Conservation (phyloP, 1,284 basidiomycete genomes). For the Cystobasidium sp. region DNA sequence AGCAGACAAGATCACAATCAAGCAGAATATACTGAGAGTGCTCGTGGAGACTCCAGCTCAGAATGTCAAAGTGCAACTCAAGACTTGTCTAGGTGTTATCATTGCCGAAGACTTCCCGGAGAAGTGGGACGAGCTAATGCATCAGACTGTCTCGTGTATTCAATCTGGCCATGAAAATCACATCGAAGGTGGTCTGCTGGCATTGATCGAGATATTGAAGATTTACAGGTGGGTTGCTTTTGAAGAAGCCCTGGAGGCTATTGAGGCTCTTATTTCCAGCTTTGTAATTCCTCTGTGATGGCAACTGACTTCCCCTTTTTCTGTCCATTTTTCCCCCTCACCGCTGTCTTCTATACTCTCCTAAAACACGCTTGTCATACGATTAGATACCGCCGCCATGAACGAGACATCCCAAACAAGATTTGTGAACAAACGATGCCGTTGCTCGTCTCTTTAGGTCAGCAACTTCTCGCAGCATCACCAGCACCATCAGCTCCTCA, state of each 20-base stretch:
- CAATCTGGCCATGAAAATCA: constrained; percentile 68
- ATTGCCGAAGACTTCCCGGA: constrained; percentile 75
- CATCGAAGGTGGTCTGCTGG: constrained; percentile 76
- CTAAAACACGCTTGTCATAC: no score
- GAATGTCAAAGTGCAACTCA: constrained; percentile 72
- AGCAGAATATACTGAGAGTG: constrained; percentile 68
- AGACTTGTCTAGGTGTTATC: constrained; percentile 70
- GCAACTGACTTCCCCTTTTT: no score
- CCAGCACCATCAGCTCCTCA: constrained; percentile 65
- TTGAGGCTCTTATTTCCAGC: background rate
- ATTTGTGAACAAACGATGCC: constrained; percentile 72
- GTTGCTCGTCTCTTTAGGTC: constrained; percentile 70
- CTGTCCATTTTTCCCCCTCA: no score
- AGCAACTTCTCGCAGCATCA: constrained; percentile 64
- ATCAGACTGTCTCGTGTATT: constrained; percentile 59
- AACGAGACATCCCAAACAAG: constrained; percentile 61
- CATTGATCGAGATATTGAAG: constrained; percentile 72
- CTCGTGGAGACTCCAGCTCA: constrained; percentile 63
- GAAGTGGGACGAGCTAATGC: constrained; percentile 69
- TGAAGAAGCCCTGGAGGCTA: background rate
- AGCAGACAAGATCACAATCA: constrained; percentile 72
- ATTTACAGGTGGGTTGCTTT: constrained; percentile 65
- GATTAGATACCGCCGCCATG: constrained; percentile 35
- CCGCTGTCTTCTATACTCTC: no score
- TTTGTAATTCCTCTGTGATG: no score